Evolutionary conservation across 2,329 filamentous ascomycete genomes (phyloP), one percentile per base, ranked within the genome.

Genomic region (Hirsutella minnesotensis): DNA sequence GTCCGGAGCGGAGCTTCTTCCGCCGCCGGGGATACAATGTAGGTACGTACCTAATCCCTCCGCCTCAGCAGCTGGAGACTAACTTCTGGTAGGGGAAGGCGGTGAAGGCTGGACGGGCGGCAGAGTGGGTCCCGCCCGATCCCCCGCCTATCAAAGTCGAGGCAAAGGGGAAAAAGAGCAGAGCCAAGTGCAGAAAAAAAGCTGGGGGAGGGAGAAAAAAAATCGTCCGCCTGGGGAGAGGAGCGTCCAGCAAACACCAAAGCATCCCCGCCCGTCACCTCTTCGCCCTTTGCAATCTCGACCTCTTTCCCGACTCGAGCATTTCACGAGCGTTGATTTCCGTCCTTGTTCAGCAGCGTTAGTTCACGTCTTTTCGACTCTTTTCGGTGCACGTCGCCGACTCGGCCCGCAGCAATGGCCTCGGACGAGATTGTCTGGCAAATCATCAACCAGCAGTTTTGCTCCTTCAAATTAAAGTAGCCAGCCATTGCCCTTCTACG

Each of bases 391-490:
- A n/a, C 30, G 4, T 24, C 27, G 10, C 16, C 21, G n/a, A 40
- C 46, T 16, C n/a, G 33, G n/a, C 33, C n/a, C 33, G 33, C 33
- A 3, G 16, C 33, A 16, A 35, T 35, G 85, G 79, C 86, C 45
- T 94, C 87, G 49, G 90, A 96, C 72, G 90, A 96, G 66, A 94
- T 96, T 51, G 83, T 96, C 50, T 98, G 92, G 92, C 81, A 89
- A 62, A 86, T 95, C 45, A 95, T 95, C 53, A 94, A 94, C 66
- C 86, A 92, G 66, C 85, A 90, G 60, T 94, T 92, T 62, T 96
- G 92, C 70, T 82, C 84, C 41, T 96, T 89, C 73, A 95, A 95
- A 61, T 72, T 96, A 52, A 95, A 94, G 79, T 87, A 67, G 53
- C 77, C 54, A 22, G 3, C 10, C 24, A 31, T 12, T 19, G n/a